Conservation (phyloP, 2,329 filamentous ascomycete genomes). For the Calonectria honghensis region DNA sequence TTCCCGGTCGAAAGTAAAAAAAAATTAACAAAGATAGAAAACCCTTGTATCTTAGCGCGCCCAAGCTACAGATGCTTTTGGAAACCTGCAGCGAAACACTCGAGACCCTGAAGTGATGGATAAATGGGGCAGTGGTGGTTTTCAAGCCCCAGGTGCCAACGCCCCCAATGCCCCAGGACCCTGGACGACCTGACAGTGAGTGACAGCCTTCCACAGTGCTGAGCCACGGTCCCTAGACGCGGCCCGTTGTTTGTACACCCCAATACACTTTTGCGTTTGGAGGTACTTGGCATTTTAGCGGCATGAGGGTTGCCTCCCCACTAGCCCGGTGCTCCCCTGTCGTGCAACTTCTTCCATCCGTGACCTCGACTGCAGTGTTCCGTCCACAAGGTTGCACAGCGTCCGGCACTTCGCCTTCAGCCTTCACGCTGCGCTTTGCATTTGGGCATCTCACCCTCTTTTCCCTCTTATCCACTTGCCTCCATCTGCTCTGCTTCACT, state of each 20-base stretch:
- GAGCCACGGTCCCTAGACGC: slow-evolving; percentile 54
- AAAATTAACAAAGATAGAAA: neutral
- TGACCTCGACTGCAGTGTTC: slow-evolving; percentile 24
- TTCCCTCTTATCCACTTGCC: neutral
- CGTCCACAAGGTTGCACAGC: slow-evolving; percentile 20
- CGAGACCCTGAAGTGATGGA: neutral
- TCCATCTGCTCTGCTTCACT: slow-evolving; percentile 26
- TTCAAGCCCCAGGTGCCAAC: slow-evolving; percentile 7
- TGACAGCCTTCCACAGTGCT: slow-evolving; percentile 39
- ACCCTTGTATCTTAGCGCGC: neutral
- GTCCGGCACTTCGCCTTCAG: slow-evolving; percentile 22
- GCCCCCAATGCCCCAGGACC: slow-evolving; percentile 6
- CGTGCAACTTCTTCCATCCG: slow-evolving; percentile 22
- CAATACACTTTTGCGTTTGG: neutral
- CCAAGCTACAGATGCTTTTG: neutral
- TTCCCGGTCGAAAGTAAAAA: neutral
- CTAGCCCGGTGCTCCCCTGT: slow-evolving; percentile 23
- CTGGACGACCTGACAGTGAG: slow-evolving; percentile 23
- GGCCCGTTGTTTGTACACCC: slow-evolving; percentile 43
- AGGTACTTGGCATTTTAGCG: slow-evolving; percentile 15
- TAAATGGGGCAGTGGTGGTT: neutral
- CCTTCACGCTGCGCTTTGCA: slow-evolving; percentile 32
- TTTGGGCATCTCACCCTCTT: slow-evolving; percentile 10
- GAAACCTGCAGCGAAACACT: neutral
- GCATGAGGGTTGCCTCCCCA: slow-evolving; percentile 27